Base-by-base conservation (phyloP, 345 rosid species). In the Camelina neglecta region DNA sequence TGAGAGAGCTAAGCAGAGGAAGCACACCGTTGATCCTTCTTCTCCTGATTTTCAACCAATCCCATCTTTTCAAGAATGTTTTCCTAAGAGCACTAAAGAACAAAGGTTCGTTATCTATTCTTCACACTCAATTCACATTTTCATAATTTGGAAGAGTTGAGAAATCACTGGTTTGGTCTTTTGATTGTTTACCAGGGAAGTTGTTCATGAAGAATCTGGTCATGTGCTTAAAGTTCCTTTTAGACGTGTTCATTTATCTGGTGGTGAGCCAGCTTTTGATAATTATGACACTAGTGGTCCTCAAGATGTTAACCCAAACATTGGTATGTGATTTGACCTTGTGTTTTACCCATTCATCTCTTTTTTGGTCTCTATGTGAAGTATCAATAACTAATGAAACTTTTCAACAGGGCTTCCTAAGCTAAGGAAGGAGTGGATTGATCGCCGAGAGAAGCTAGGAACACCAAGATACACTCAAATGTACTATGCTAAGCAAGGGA, bases 401-500 rank as follows among this genome's bases (percentile, higher is more conserved):
- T 11, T 75, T 75, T 20, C n/a, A 85, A 75, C 83, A 96, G 99
- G 99, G 66, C 98, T 96, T 67, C 86, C 94, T 65, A 89, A 89
- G 74, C 85, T 91, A 84, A 87, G 97, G 31, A 85, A 89, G 72
- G 97, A 89, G 53, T 90, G 98, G 99, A 76, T 95, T 61, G 97
- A 91, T 72, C 77, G 85, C 49, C 83, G 96, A 13, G 93, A 91
- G 83, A 96, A 85, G 82, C 69, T 85, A 39, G 95, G 90, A 55
- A 64, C 81, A 77, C 97, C 97, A 55, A 86, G 97, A 69, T 93
- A 79, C 87, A 91, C 97, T 15, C 99, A 96, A 76, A 96, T 96
- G 99, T 93, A 90, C 81, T 92, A 89, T 79, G 99, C 99, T 64
- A 96, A 88, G 87, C 96, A 93, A 81, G 98, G 98, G 68, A 85